Base-by-base conservation (phyloP, 179 eudicot species). In the Patellifolia procumbens region DNA sequence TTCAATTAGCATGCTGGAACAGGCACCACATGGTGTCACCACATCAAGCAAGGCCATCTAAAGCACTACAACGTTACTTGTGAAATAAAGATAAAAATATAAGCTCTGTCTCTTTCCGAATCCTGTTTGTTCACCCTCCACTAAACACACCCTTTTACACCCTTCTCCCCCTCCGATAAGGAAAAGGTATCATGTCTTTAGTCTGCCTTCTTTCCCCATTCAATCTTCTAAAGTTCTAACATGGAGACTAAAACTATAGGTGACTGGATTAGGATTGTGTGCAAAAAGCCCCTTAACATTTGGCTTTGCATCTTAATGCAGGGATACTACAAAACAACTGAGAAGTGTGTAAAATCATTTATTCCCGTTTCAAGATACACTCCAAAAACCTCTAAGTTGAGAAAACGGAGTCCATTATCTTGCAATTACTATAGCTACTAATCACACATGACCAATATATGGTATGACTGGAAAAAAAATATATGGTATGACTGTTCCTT, bases 241-340 rank as follows among this genome's bases (percentile, higher is more conserved):
- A n/a, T n/a, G n/a, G n/a, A n/a, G n/a, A n/a, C n/a, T n/a, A n/a
- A n/a, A n/a, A n/a, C n/a, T n/a, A n/a, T n/a, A n/a, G n/a, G n/a
- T n/a, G n/a, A n/a, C n/a, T n/a, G n/a, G n/a, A n/a, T n/a, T n/a
- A n/a, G n/a, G n/a, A n/a, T n/a, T n/a, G n/a, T n/a, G n/a, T n/a
- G n/a, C n/a, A n/a, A n/a, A n/a, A n/a, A n/a, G n/a, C n/a, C n/a
- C n/a, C n/a, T n/a, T n/a, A n/a, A n/a, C n/a, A n/a, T n/a, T n/a
- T n/a, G n/a, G n/a, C n/a, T n/a, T n/a, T n/a, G 15, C 48, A 65
- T 65, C 69, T 65, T 16, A 65, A 34, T 64, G 26, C 2, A 64
- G 46, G n/a, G n/a, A 26, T 46, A 17, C 46, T 2, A 16, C 9
- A 16, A 35, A 37, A 37, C 7, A 35, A 5, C 9, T 20, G 10